Base-by-base conservation (phyloP, 257 asterid species). In the Agastache rugosa region DNA sequence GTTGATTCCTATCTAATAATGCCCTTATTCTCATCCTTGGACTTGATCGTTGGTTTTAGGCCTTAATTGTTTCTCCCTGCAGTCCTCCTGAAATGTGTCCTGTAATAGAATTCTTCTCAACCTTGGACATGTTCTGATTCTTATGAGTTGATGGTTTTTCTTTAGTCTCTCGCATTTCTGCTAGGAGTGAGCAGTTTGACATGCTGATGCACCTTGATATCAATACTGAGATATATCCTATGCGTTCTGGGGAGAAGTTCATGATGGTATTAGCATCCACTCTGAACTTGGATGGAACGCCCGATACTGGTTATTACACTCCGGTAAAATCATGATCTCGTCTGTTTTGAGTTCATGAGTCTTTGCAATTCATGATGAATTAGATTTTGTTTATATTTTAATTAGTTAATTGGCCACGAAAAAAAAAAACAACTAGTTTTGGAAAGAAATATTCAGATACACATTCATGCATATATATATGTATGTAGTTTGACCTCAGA, bases 281-380 rank as follows among this genome's bases (percentile, higher is more conserved):
- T n/a, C 86, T 93, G 79, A 91, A 91, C 79, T 69, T 91, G 93
- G 98, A 93, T 75, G 98, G 98, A 55, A 90, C 98, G 1, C 98
- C 98, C 25, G 98, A 93, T 65, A 76, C 76, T 75, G 97, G 96
- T 74, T 93, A 85, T 73, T 93, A 34, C 78, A 85, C 86, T 61
- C 98, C 90, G 87, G 98, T 93, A 87, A 45, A 48, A 5, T 54
- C 58, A 47, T 47, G 53, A 68, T 58, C 67, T 20, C 6, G 14
- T 74, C 11, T 60, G 23, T 67, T 73, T 56, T 39, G 27, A 62
- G 23, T 45, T 68, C 50, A 63, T 9, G 15, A 27, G 37, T 69
- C 66, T 74, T 17, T 37, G 72, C 70, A 58, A 51, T 17, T 73
- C 29, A 2, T 63, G 27, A 5, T 42, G 25, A 11, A 27, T 55